Base-by-base conservation (phyloP, 1,139 yeast species). In the Geotrichum bryndzae region DNA sequence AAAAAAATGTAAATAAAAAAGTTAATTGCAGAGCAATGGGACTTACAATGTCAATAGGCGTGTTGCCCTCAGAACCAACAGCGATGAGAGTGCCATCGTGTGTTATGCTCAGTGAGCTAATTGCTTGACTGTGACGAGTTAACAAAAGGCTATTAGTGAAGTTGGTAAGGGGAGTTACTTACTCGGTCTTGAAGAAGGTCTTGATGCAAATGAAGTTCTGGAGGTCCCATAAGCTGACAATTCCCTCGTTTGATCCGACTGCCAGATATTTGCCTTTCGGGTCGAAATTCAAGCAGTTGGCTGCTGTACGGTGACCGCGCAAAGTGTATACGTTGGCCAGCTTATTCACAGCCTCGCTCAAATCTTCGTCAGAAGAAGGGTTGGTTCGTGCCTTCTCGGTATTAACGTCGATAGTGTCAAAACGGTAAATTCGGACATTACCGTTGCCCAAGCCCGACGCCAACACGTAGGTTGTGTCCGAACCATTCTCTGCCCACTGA, bases 221-320 rank as follows among this genome's bases (percentile, higher is more conserved):
- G 7, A 83, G 71, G 53, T 79, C 77, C 90, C 91, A 88, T 13
- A 85, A 60, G 29, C 86, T 79, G n/a, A 87, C 81, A 38, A 84
- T 80, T 6, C 94, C 94, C 68, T 88, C 94, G 59, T 82, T 81
- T n/a, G 88, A 79, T 0, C 90, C 94, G 2, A 81, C 81, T 1
- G 83, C 81, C 13, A 87, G 67, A 66, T 74, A 82, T 27, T 74
- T 69, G 0, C 90, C 94, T 60, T 79, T 70, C 1, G 89, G 87
- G 67, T 86, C 91, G 60, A 85, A 75, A 10, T 76, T 76, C 11
- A 86, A 65, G 53, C 82, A 71, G 2, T 83, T 80, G 1, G 83
- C 79, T 0, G 85, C 75, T 0, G 87, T 80, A 53, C 86, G 76
- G 68, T 86, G 89, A 4, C 84, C 82, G 13, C 75, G 70, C 56